These are phyloP conservation scores for Anthracocystis setariae DNA, from an alignment of 1,284 basidiomycete genomes.

Conservation along the genomic window DNA sequence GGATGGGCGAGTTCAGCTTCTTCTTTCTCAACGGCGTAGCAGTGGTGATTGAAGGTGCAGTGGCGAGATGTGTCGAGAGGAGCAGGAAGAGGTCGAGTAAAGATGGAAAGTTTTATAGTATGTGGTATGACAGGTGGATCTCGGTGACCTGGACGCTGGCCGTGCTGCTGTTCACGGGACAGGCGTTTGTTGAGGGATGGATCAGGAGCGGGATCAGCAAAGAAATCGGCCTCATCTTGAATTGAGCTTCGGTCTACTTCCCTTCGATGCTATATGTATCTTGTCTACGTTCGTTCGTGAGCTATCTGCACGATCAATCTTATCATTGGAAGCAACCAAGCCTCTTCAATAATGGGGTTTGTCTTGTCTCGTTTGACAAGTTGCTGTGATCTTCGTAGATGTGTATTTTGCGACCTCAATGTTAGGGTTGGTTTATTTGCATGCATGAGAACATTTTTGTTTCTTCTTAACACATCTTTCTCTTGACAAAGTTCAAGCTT, in stretches of 20 bases:
- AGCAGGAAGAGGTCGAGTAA: conserved; percentile 13
- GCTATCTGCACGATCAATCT: no score
- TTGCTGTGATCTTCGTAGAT: no score
- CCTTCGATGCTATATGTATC: background rate
- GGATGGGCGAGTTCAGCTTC: conserved; percentile 52
- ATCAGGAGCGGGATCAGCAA: conserved; percentile 43
- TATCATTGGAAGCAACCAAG: no score
- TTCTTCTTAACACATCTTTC: background rate
- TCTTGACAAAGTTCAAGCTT: background rate
- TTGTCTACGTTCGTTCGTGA: background rate
- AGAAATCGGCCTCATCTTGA: conserved; percentile 30
- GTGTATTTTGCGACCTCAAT: no score
- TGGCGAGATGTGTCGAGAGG: conserved; percentile 26
- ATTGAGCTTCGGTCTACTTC: background rate
- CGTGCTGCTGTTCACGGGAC: conserved; percentile 48
- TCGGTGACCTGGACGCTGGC: conserved; percentile 43
- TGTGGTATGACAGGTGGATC: conserved; percentile 42
- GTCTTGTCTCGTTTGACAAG: no score
- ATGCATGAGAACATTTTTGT: no score
- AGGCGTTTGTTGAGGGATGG: conserved; percentile 54
- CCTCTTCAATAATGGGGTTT: no score
- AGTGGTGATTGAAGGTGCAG: conserved; percentile 45
- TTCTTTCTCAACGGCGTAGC: conserved; percentile 54
- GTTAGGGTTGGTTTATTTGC: no score
- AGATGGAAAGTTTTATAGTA: conserved; percentile 24